phyloP scores from a whole-genome alignment of 345 rosid species.

The Eucalyptus rudis region DNA sequence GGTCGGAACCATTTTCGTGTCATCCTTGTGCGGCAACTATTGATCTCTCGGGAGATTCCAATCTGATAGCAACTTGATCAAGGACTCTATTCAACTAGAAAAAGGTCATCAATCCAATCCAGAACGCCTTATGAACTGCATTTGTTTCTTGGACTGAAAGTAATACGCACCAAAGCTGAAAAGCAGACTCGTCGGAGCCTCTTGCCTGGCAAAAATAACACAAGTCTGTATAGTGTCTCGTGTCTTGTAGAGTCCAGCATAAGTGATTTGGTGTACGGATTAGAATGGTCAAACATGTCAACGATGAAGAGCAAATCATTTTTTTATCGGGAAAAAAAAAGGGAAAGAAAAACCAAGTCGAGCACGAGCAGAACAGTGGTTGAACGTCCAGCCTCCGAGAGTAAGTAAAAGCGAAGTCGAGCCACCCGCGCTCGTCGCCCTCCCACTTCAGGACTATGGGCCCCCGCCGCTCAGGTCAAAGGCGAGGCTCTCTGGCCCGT shows the following conservation, averaged over 20 bases:
- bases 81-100: background rate
- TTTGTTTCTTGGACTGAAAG: background rate
- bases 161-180: background rate
- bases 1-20: background rate
- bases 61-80: background rate
- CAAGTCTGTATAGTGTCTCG: too few relatives aligned
- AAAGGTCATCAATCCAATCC: background rate
- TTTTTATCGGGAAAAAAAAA: background rate
- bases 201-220: background rate
- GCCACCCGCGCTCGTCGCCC: slow-evolving; percentile 26
- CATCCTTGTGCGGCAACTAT: background rate
- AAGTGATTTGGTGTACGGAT: background rate
- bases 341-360: background rate
- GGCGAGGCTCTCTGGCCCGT: slow-evolving; percentile 18
- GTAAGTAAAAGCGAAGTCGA: slow-evolving; percentile 43
- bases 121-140: background rate
- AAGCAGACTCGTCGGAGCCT: background rate
- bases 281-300: background rate
- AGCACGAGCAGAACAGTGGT: background rate
- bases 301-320: background rate
- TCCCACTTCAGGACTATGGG: slow-evolving; percentile 41
- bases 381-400: slow-evolving; percentile 15
- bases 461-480: slow-evolving; percentile 19
- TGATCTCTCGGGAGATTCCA: background rate
- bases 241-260: too few relatives aligned